A percentile compares a stretch with the other conserved stretches of the same genome.
These are phyloP conservation scores for Vanilla planifolia DNA, from an alignment of 106 monocot species.

Conservation along the genomic window DNA sequence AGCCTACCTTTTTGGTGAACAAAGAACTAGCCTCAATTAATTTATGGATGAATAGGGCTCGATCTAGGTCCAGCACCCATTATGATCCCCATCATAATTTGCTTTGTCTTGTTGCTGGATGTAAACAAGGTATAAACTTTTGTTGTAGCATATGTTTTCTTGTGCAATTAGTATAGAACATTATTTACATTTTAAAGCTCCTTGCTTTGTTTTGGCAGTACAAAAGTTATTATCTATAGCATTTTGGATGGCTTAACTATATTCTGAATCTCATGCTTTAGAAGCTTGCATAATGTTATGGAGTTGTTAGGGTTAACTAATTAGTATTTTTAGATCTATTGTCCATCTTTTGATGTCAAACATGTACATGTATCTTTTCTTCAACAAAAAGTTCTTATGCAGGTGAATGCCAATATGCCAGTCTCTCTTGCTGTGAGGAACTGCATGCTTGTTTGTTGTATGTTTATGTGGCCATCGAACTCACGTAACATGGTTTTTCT, in stretches of 20 bases:
- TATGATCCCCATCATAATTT: conserved; percentile 97
- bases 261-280: too few species aligned
- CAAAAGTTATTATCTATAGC: not conserved
- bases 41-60: conserved; percentile 88
- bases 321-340: too few species aligned
- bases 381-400: too few species aligned
- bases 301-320: too few species aligned
- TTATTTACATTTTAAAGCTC: not conserved
- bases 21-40: conserved; percentile 65
- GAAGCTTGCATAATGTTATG: too few species aligned
- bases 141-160: not conserved
- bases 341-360: too few species aligned
- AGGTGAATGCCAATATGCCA: too few species aligned
- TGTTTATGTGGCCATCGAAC: too few species aligned
- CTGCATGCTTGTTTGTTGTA: too few species aligned
- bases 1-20: conserved; percentile 58
- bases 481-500: too few species aligned
- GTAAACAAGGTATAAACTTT: conserved; percentile 59
- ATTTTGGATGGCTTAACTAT: conserved; percentile 5
- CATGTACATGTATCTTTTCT: too few species aligned
- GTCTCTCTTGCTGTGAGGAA: too few species aligned
- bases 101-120: conserved; percentile 75
- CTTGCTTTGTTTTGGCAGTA: not conserved
- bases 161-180: not conserved
- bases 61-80: conserved; percentile 85